Evolutionary conservation across 2,329 filamentous ascomycete genomes (phyloP), one percentile per base, ranked within the genome.

Genomic region (Scopulariopsis brevicaulis): DNA sequence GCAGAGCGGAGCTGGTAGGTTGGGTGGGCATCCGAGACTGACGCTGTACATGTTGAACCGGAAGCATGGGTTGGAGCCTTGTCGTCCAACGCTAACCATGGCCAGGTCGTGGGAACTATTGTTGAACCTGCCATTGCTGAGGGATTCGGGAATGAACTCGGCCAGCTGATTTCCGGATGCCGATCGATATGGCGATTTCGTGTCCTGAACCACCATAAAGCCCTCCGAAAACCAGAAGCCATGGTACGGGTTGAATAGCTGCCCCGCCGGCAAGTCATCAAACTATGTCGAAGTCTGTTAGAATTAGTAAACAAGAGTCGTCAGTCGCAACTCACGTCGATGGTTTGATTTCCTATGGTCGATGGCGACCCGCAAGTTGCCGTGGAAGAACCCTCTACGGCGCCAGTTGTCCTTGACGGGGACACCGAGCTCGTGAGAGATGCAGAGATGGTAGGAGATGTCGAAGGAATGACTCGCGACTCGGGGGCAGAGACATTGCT

Each of bases 21-120:
- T 34, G 1, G 71, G 71, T 54, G 71, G 66, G 61, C 74, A 76
- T 2, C 73, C 73, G 28, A 75, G 59, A n/a, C 65, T 61, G 62
- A 71, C 58, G 57, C 71, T 64, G 37, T 70, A 64, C 57, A 75
- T 71, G 54, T 65, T 62, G 56, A 75, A 75, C 11, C 68, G 72
- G 54, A 67, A 65, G 57, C 67, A 69, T 1, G 59, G 51, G 35
- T 65, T 65, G 11, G 54, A 52, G 6, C 60, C 59, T 55, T 63
- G 54, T 1, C 56, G 40, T 3, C 59, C 64, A 20, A 67, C 46
- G 5, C 66, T 65, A 24, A 69, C 62, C 50, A 68, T 65, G 4
- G 64, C 65, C 40, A 50, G 28, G 46, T 52, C 55, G n/a, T 50
- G 46, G 12, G 63, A 46, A 14, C 15, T 46, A 12, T 64, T 64